Conservation (phyloP, 78 protist genomes). For the Guillardia theta region DNA sequence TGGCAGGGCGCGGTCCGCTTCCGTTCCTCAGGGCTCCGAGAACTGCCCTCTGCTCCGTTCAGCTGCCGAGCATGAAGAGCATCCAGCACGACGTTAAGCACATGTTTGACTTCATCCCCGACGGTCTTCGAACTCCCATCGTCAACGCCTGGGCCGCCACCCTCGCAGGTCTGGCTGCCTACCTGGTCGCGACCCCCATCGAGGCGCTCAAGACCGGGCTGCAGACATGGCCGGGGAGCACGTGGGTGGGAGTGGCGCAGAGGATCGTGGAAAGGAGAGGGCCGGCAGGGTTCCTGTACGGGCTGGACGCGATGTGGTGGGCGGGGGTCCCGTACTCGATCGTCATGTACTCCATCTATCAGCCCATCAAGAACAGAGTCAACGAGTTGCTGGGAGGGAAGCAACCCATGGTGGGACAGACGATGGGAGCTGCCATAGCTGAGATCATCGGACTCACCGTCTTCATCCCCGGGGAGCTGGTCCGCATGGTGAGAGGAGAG, state of each 20-base stretch:
- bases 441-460: neutral
- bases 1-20: too few species aligned
- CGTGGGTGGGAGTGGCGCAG: neutral
- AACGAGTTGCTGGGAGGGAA: neutral
- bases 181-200: neutral
- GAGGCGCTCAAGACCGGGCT: neutral
- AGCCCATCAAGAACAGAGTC: neutral
- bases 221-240: neutral
- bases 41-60: too few species aligned
- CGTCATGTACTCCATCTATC: neutral
- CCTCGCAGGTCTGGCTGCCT: too few species aligned
- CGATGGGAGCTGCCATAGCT: neutral
- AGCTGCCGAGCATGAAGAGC: too few species aligned
- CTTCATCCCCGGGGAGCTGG: constrained; percentile 4
- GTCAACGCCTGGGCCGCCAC: too few species aligned
- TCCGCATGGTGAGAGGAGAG: neutral
- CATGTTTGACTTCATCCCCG: too few species aligned
- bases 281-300: neutral
- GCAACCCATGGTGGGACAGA: neutral
- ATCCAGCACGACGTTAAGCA: too few species aligned
- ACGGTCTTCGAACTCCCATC: too few species aligned
- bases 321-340: constrained; percentile 1
- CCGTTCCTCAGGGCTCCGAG: too few species aligned
- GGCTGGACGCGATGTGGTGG: neutral
- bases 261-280: neutral